A percentile compares a stretch with the other conserved stretches of the same genome.
Conservation (phyloP, 2,329 filamentous ascomycete species). For the Penicillium digitatum region DNA sequence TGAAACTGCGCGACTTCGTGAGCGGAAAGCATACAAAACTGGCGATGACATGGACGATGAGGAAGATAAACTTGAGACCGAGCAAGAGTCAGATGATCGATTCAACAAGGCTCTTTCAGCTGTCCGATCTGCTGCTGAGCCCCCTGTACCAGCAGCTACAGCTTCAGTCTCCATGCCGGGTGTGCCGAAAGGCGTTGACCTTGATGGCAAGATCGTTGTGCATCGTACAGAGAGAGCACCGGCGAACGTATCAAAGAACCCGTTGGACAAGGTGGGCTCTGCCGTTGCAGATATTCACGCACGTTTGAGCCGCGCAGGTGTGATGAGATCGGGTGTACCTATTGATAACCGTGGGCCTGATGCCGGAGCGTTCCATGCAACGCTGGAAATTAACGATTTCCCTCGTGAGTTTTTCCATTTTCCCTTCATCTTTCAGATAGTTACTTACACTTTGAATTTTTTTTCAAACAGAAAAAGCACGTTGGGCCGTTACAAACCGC, state of each 20-base stretch:
- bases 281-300: conserved; percentile 88
- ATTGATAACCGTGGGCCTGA: conserved; percentile 99
- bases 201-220: conserved; percentile 68
- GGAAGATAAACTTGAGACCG: conserved; percentile 67
- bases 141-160: conserved; percentile 10
- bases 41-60: conserved; percentile 76
- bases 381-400: conserved; percentile 98
- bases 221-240: conserved; percentile 62
- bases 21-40: conserved; percentile 84
- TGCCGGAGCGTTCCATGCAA: conserved; percentile 93
- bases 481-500: conserved; percentile 97
- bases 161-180: conserved; percentile 33
- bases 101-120: conserved; percentile 59
- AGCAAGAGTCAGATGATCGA: conserved; percentile 42
- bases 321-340: conserved; percentile 84
- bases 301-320: conserved; percentile 81
- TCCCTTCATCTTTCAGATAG: background rate
- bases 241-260: conserved; percentile 53
- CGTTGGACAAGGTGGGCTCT: conserved; percentile 81
- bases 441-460: conserved; percentile 11
- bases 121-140: conserved; percentile 60
- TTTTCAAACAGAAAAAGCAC: conserved; percentile 66
- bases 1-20: conserved; percentile 77
- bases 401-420: conserved; percentile 55
- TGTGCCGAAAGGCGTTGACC: conserved; percentile 55